A percentile compares a stretch with the other conserved stretches of the same genome.
Conservation (phyloP, 1,284 basidiomycete genomes). For the Porogramme epimiltina region DNA sequence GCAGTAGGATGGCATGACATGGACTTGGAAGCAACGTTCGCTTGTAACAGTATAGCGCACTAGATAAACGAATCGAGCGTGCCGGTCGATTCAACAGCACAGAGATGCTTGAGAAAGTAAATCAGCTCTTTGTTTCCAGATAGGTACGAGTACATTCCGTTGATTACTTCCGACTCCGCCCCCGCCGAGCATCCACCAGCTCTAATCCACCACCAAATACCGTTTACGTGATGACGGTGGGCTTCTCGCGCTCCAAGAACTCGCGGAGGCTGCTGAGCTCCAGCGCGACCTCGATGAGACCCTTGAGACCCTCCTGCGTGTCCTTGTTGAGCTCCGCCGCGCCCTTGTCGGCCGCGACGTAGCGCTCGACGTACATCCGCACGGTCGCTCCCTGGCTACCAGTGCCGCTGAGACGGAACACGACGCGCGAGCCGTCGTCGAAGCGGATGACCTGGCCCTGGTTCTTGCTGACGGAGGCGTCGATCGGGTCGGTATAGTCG, state of each 20-base stretch:
- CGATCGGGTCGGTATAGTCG: constrained; percentile 97
- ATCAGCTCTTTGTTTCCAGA: not conserved
- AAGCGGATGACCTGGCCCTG: constrained; percentile 96
- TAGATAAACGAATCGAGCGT: too few relatives aligned
- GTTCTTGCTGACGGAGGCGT: constrained; percentile 90
- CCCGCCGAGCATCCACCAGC: constrained; percentile 4
- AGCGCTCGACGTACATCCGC: constrained; percentile 91
- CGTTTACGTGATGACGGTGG: constrained; percentile 90
- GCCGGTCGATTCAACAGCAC: too few relatives aligned
- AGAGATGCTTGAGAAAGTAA: not conserved
- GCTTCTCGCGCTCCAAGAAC: constrained; percentile 85
- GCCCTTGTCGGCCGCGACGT: constrained; percentile 76
- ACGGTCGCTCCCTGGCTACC: constrained; percentile 96
- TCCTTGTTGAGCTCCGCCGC: constrained; percentile 72
- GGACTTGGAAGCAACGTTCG: too few relatives aligned
- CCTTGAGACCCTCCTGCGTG: constrained; percentile 90
- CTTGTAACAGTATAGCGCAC: too few relatives aligned
- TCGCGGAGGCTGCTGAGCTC: constrained; percentile 83
- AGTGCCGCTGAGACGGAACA: constrained; percentile 95
- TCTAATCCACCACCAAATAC: not conserved
- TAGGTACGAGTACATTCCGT: constrained; percentile 17
- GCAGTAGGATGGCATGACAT: too few relatives aligned
- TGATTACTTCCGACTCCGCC: constrained; percentile 3
- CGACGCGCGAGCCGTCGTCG: constrained; percentile 88
- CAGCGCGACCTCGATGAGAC: constrained; percentile 94